phyloP scores from a whole-genome alignment of 1,284 basidiomycete species.

The Cystobasidium sp. region DNA sequence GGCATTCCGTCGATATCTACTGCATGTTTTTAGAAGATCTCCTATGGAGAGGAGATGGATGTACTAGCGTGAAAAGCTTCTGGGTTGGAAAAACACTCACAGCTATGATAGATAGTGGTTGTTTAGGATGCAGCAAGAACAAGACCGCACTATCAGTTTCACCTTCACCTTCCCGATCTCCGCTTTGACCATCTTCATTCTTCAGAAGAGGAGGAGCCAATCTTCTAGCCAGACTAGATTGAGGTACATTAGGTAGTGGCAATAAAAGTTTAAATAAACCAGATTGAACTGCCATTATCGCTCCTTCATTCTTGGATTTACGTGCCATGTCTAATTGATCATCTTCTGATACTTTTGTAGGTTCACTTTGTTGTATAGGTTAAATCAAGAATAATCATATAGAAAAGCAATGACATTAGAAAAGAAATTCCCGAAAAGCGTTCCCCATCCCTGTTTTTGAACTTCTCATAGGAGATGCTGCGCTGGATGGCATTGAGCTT shows the following conservation, averaged over 20 bases:
- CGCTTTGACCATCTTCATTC: not conserved
- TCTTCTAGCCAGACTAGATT: conserved; percentile 20
- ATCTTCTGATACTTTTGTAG: conserved; percentile 40
- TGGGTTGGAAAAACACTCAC: conserved; percentile 17
- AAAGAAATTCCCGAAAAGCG: not conserved
- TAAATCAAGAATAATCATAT: too few species aligned
- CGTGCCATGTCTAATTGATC: conserved; percentile 32
- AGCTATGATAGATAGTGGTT: conserved; percentile 42
- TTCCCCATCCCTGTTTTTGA: too few species aligned
- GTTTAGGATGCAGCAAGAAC: conserved; percentile 43
- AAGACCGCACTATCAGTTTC: conserved; percentile 31
- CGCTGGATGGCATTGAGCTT: not conserved
- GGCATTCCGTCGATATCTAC: too few species aligned
- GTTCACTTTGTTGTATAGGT: conserved; percentile 21
- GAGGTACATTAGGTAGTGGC: conserved; percentile 32
- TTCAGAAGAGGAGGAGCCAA: conserved; percentile 7
- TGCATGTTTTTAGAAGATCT: too few species aligned
- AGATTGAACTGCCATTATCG: conserved; percentile 37
- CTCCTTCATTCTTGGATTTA: conserved; percentile 18
- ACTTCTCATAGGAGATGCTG: not conserved
- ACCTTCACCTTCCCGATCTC: too few species aligned
- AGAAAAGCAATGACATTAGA: not conserved
- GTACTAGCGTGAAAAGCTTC: too few species aligned
- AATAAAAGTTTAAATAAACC: conserved; percentile 44
- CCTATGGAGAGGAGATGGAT: too few species aligned